Percentiles rank a stretch among this genome's conserved stretches.
phyloP scores from a whole-genome alignment of 1,284 basidiomycete genomes.

The Trichosporon ovoides region DNA sequence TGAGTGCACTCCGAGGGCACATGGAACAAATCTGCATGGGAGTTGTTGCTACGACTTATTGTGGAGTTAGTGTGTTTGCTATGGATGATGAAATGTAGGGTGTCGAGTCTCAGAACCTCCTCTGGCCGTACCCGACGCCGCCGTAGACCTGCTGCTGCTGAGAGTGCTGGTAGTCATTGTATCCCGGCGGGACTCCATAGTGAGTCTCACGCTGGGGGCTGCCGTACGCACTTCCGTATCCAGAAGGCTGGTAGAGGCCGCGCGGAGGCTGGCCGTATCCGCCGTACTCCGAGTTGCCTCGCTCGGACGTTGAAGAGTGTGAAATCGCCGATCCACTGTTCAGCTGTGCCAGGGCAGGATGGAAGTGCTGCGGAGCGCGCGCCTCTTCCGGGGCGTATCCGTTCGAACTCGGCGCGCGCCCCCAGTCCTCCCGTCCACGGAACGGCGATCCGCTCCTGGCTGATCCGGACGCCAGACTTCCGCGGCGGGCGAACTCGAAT shows the following conservation, averaged over 20 bases:
- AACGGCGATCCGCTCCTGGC: conserved; percentile 15
- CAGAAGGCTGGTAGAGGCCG: background rate
- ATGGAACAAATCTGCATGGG: conserved; percentile 4
- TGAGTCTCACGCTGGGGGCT: conserved; percentile 9
- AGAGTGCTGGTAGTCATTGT: background rate
- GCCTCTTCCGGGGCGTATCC: conserved; percentile 16
- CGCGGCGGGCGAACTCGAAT: conserved; percentile 23
- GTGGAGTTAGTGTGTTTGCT: background rate
- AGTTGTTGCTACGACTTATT: conserved; percentile 1
- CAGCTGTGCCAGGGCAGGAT: conserved; percentile 22
- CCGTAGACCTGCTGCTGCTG: conserved; percentile 4
- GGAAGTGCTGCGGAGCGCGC: conserved; percentile 15
- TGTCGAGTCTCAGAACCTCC: background rate
- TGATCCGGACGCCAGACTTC: conserved; percentile 5
- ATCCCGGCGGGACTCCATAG: background rate
- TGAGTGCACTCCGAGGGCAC: background rate
- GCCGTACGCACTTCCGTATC: conserved; percentile 8
- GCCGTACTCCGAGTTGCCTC: background rate
- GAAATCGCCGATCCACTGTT: conserved; percentile 12
- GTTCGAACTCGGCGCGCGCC: conserved; percentile 15
- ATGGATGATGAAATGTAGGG: conserved; percentile 1
- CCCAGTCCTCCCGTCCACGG: conserved; percentile 21
- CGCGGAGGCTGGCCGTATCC: background rate
- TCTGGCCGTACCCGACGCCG: conserved; percentile 3
- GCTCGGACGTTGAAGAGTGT: background rate